Evolutionary conservation across 306 rosid genomes (phyloP).

Genomic region (Argentina anserina): DNA sequence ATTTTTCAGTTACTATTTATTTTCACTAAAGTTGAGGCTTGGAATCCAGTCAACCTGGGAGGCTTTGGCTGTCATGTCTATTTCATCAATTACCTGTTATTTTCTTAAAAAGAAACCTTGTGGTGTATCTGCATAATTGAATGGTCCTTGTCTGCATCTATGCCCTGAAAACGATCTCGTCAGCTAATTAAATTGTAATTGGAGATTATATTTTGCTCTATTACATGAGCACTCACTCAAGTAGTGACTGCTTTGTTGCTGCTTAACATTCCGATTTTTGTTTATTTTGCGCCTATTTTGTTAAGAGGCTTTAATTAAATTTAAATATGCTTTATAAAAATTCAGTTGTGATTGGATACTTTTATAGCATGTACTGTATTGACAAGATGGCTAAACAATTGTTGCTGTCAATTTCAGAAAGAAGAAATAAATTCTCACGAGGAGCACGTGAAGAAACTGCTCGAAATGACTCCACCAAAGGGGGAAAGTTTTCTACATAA

Average conservation of each 20-base stretch:
- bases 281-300: background rate
- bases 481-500: slow-evolving; percentile 72
- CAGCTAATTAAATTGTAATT: background rate
- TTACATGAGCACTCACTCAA: background rate
- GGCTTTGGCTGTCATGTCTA: background rate
- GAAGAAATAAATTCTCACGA: slow-evolving; percentile 84
- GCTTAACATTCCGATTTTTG: background rate
- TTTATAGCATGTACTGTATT: slow-evolving; percentile 1
- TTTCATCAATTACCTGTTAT: no score
- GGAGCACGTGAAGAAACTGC: slow-evolving; percentile 79
- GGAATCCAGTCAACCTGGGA: background rate
- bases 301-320: background rate
- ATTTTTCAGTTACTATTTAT: no score
- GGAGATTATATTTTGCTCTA: background rate
- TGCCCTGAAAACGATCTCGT: background rate
- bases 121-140: background rate
- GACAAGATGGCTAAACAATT: background rate
- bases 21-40: background rate
- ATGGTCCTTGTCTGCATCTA: background rate
- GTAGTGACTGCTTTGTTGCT: background rate
- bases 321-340: background rate
- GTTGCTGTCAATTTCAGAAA: slow-evolving; percentile 49
- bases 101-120: background rate
- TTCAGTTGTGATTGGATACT: slow-evolving; percentile 4
- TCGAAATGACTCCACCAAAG: slow-evolving; percentile 85